phyloP scores from a whole-genome alignment of 83 land plant genomes.

The Picea abies region DNA sequence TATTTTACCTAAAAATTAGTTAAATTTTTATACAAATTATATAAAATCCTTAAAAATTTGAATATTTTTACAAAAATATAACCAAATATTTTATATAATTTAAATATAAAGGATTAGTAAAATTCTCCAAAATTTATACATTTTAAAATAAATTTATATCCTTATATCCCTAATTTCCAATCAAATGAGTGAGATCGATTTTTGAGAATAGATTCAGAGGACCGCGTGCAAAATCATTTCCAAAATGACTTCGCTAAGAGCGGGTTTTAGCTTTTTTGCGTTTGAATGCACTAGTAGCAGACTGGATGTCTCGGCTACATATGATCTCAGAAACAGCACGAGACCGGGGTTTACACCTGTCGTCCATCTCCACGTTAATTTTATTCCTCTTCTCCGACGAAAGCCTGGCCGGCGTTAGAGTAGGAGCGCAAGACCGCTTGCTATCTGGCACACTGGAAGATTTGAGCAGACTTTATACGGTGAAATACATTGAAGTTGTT shows the following conservation, averaged over 20 bases:
- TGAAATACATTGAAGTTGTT: background rate
- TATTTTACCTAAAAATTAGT: too few relatives aligned
- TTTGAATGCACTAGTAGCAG: background rate
- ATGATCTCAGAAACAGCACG: background rate
- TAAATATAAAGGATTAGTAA: too few relatives aligned
- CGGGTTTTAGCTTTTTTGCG: background rate
- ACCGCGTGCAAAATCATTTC: too few relatives aligned
- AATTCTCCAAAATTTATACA: too few relatives aligned
- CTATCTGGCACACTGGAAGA: background rate
- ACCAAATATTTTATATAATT: too few relatives aligned
- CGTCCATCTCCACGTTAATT: background rate
- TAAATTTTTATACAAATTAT: too few relatives aligned
- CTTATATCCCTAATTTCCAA: too few relatives aligned
- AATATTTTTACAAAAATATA: too few relatives aligned
- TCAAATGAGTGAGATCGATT: too few relatives aligned
- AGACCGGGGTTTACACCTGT: background rate
- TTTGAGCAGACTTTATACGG: background rate
- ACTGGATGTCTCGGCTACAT: background rate
- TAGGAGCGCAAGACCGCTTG: background rate
- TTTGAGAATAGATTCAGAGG: too few relatives aligned
- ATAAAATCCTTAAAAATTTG: too few relatives aligned
- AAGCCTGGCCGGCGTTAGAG: background rate
- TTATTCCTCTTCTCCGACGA: background rate
- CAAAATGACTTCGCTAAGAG: background rate
- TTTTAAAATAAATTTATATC: too few relatives aligned